phyloP scores from a whole-genome alignment of 306 rosid species.

The Rosa rugosa region DNA sequence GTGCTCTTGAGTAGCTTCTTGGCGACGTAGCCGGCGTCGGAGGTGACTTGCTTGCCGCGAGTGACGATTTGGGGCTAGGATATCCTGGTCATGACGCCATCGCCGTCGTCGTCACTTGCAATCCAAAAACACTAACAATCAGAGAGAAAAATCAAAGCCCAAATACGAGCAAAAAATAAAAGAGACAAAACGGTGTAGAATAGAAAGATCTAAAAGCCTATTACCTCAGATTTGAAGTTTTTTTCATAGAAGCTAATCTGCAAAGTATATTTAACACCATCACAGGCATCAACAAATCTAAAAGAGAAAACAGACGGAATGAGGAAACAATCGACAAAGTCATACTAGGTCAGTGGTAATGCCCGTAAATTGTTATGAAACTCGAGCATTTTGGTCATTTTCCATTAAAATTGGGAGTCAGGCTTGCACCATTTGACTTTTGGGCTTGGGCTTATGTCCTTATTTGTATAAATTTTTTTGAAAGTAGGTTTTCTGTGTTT shows the following conservation, averaged over 20 bases:
- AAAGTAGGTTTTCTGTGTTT: no score
- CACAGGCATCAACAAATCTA: constrained; percentile 36
- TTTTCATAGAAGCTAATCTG: constrained; percentile 56
- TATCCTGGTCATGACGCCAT: constrained; percentile 42
- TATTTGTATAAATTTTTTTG: no score
- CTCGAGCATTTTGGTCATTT: no score
- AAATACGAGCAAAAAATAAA: not conserved
- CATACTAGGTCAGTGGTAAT: no score
- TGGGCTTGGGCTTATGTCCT: no score
- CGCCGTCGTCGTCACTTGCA: constrained; percentile 24
- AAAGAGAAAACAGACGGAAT: not conserved
- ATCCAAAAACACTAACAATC: not conserved
- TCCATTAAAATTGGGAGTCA: no score
- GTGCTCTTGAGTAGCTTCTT: constrained; percentile 81
- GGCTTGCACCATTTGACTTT: no score
- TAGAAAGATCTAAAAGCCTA: not conserved
- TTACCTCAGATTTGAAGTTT: constrained; percentile 58
- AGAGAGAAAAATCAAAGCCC: no score
- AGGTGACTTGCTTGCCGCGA: constrained; percentile 57
- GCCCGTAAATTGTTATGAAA: no score
- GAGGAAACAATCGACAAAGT: no score
- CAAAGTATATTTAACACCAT: constrained; percentile 77
- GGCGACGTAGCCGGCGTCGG: constrained; percentile 58
- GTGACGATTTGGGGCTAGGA: constrained; percentile 53
- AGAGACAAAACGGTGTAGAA: not conserved